These are phyloP conservation scores for Starmerella vitae DNA, from an alignment of 805 yeast species.

Conservation along the genomic window DNA sequence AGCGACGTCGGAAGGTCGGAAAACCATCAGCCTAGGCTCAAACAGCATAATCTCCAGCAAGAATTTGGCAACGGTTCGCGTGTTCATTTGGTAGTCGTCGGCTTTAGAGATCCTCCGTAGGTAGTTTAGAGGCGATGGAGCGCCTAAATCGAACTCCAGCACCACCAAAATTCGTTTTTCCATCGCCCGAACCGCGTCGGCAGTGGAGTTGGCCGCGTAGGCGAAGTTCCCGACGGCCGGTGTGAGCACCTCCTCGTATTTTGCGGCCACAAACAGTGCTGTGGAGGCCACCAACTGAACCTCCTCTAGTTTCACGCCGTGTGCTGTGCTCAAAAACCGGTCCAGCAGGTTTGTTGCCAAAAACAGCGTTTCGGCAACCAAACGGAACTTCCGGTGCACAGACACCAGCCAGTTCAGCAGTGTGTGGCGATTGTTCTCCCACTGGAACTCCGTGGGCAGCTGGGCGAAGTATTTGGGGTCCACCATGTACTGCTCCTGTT, in stretches of 20 bases:
- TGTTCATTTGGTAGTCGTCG: conserved; percentile 72
- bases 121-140: conserved; percentile 85
- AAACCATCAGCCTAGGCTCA: conserved; percentile 60
- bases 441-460: conserved; percentile 49
- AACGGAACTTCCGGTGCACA: conserved; percentile 69
- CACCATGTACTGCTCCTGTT: conserved; percentile 63
- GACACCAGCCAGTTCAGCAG: conserved; percentile 90
- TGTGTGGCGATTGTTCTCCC: conserved; percentile 63
- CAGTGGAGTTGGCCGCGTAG: conserved; percentile 76
- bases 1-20: conserved; percentile 65
- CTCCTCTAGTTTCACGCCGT: conserved; percentile 60
- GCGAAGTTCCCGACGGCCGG: conserved; percentile 80
- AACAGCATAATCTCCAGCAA: conserved; percentile 63
- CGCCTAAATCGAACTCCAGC: conserved; percentile 59
- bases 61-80: conserved; percentile 76
- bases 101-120: conserved; percentile 79
- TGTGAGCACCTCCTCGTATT: conserved; percentile 80
- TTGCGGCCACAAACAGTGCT: conserved; percentile 76
- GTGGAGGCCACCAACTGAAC: conserved; percentile 79
- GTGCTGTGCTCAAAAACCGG: conserved; percentile 62
- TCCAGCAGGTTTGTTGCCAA: conserved; percentile 79
- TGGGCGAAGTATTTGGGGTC: conserved; percentile 40
- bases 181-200: conserved; percentile 67
- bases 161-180: conserved; percentile 66
- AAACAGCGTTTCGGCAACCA: conserved; percentile 74